phyloP scores from a whole-genome alignment of 2,329 filamentous ascomycete species.

The Paraphaeosphaeria sporulosa region DNA sequence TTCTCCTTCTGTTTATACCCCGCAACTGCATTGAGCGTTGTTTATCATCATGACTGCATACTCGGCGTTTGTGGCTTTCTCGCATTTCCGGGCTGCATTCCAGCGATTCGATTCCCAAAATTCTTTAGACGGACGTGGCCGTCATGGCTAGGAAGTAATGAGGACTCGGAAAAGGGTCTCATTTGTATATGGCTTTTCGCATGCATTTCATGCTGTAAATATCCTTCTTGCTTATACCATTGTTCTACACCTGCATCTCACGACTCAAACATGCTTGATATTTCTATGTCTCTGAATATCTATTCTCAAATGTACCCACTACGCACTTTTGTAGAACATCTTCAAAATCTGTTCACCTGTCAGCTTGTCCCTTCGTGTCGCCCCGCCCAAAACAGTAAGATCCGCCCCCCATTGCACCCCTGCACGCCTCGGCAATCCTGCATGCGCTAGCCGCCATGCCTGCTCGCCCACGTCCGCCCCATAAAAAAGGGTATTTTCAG shows the following conservation, averaged over 20 bases:
- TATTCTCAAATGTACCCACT: too few relatives aligned
- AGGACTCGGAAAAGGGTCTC: conserved; percentile 5
- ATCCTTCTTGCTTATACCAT: conserved; percentile 1
- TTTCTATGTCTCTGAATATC: too few relatives aligned
- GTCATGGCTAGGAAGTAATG: conserved; percentile 6
- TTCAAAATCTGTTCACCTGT: too few relatives aligned
- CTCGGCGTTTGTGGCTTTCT: conserved; percentile 12
- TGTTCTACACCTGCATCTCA: neutral
- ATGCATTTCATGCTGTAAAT: neutral
- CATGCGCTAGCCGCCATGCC: too few relatives aligned
- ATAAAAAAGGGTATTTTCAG: too few relatives aligned
- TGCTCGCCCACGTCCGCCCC: neutral
- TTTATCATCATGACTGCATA: conserved; percentile 3
- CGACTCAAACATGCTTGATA: neutral
- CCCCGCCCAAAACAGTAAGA: too few relatives aligned
- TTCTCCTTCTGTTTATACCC: conserved; percentile 13
- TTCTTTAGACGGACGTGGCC: conserved; percentile 1
- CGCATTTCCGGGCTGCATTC: conserved; percentile 11
- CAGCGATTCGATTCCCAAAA: conserved; percentile 8
- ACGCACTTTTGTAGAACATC: too few relatives aligned
- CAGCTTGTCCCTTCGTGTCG: too few relatives aligned
- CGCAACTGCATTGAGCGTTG: conserved; percentile 1
- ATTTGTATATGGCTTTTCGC: neutral
- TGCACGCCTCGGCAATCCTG: too few relatives aligned
- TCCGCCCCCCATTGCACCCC: too few relatives aligned